Percentiles rank a stretch among this genome's conserved stretches.
Conservation (phyloP, 805 yeast species). For the Yarrowia phangngaensis region DNA sequence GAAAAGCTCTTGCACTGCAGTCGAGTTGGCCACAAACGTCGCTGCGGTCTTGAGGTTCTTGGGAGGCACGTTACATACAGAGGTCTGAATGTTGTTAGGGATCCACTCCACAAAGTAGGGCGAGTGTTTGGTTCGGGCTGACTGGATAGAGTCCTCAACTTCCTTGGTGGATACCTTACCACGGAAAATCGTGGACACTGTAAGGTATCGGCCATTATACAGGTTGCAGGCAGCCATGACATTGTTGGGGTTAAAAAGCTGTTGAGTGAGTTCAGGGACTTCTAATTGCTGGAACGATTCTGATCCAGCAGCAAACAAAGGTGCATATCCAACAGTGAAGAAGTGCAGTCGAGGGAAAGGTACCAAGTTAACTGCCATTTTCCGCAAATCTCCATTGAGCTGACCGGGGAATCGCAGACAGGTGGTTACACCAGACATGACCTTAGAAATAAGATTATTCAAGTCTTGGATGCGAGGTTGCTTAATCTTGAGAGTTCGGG, state of each 20-base stretch:
- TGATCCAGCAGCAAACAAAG: slow-evolving; percentile 76
- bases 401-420: slow-evolving; percentile 95
- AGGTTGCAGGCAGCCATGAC: slow-evolving; percentile 98
- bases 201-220: slow-evolving; percentile 83
- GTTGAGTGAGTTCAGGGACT: slow-evolving; percentile 92
- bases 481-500: slow-evolving; percentile 72
- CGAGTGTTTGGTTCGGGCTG: slow-evolving; percentile 78
- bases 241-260: slow-evolving; percentile 86
- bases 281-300: slow-evolving; percentile 79
- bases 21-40: slow-evolving; percentile 90
- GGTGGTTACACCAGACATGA: slow-evolving; percentile 95
- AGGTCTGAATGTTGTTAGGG: slow-evolving; percentile 93
- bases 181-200: slow-evolving; percentile 91
- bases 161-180: slow-evolving; percentile 92
- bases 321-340: slow-evolving; percentile 95
- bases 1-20: slow-evolving; percentile 89
- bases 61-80: slow-evolving; percentile 91
- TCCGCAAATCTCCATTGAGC: slow-evolving; percentile 86
- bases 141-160: slow-evolving; percentile 90
- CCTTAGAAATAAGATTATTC: slow-evolving; percentile 80
- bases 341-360: slow-evolving; percentile 96
- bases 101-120: slow-evolving; percentile 92
- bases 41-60: slow-evolving; percentile 83
- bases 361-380: slow-evolving; percentile 88
- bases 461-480: slow-evolving; percentile 79